Evolutionary conservation across 164 flowering plant species (phyloP).

Genomic region (Paratinospora sagittata): DNA sequence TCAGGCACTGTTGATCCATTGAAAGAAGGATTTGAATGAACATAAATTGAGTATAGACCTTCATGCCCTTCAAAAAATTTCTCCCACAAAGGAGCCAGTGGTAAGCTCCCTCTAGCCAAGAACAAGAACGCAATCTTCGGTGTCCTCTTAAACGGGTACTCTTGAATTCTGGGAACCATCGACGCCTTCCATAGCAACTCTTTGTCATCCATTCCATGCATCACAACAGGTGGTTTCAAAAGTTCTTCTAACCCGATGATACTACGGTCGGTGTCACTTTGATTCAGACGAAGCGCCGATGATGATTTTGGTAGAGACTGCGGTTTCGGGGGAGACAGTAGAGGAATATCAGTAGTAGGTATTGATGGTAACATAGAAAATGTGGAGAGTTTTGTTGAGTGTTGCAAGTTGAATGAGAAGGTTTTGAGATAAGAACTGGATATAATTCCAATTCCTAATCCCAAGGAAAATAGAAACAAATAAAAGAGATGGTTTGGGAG

Average conservation of each 20-base stretch:
- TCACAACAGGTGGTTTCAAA: conserved; percentile 21
- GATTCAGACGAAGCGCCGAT: no score
- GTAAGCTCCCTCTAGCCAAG: conserved; percentile 34
- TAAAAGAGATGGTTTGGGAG: conserved; percentile 13
- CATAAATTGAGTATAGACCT: conserved; percentile 47
- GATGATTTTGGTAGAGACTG: neutral
- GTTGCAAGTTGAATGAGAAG: conserved; percentile 18
- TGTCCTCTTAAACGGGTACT: conserved; percentile 27
- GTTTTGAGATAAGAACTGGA: conserved; percentile 19
- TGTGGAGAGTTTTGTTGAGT: conserved; percentile 20
- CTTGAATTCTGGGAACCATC: conserved; percentile 26
- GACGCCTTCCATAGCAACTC: conserved; percentile 56
- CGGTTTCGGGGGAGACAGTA: neutral
- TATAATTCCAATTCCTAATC: conserved; percentile 24
- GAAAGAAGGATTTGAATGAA: conserved; percentile 47
- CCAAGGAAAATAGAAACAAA: conserved; percentile 23
- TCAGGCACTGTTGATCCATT: conserved; percentile 27
- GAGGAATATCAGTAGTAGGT: neutral
- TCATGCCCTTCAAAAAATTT: conserved; percentile 48
- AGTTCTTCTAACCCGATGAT: conserved; percentile 22
- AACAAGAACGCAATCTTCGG: conserved; percentile 63
- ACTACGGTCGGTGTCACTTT: neutral
- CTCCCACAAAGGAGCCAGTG: conserved; percentile 58
- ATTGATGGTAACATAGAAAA: conserved; percentile 7
- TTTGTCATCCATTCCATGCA: conserved; percentile 44